Evolutionary conservation across 140 eudicot species (phyloP).

Genomic region (Senecio squalidus): DNA sequence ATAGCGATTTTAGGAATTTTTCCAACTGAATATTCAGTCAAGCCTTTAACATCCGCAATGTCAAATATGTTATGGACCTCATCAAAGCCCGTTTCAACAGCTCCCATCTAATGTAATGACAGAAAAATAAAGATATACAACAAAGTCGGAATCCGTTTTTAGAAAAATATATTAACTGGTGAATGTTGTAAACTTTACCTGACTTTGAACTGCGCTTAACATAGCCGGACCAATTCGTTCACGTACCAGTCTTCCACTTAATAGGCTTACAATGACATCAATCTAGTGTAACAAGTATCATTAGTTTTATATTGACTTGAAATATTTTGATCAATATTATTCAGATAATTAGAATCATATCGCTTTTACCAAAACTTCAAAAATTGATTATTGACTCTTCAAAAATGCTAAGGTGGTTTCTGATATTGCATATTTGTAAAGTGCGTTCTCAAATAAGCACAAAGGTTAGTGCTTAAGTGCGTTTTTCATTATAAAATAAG

Average conservation of each 20-base stretch:
- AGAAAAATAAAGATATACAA: background rate
- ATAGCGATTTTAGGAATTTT: constrained; percentile 74
- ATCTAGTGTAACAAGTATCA: constrained; percentile 38
- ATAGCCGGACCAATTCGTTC: constrained; percentile 97
- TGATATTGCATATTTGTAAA: no score
- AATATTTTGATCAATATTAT: background rate
- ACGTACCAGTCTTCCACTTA: constrained; percentile 97
- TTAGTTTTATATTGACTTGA: background rate
- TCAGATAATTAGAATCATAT: background rate
- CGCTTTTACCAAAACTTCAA: no score
- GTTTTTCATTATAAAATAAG: no score
- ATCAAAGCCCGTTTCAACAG: constrained; percentile 71
- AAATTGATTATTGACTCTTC: no score
- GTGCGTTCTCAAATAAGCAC: no score
- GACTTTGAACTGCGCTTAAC: constrained; percentile 96
- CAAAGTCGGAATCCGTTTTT: background rate
- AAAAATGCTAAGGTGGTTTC: no score
- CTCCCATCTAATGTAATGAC: constrained; percentile 65
- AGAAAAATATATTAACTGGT: background rate
- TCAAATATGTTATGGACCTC: constrained; percentile 79
- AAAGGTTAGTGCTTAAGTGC: no score
- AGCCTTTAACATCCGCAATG: constrained; percentile 68
- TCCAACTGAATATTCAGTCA: constrained; percentile 62
- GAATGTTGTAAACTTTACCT: constrained; percentile 35
- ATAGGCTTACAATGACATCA: constrained; percentile 87